Conservation (phyloP, 2,329 filamentous ascomycete genomes). For the Septoria petroselini region DNA sequence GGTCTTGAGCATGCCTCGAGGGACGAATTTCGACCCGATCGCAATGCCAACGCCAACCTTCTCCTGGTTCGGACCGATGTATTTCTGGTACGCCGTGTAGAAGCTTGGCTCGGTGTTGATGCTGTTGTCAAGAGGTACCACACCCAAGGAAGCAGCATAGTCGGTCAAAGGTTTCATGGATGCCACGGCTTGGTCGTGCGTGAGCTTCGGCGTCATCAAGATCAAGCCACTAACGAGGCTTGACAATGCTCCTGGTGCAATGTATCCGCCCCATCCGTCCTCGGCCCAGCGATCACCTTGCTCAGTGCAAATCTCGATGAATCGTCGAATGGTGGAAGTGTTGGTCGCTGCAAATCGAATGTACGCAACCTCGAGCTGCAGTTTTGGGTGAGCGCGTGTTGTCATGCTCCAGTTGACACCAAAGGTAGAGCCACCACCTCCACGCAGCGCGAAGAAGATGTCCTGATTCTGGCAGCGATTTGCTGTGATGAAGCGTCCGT, state of each 20-base stretch:
- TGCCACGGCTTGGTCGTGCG: conserved; percentile 9
- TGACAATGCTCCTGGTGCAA: conserved; percentile 3
- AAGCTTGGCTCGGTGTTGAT: conserved; percentile 2
- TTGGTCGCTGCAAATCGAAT: conserved; percentile 17
- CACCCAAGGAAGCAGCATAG: conserved; percentile 9
- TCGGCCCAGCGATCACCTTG: conserved; percentile 10
- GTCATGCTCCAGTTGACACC: conserved; percentile 27
- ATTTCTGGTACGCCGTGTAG: conserved; percentile 14
- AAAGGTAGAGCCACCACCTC: conserved; percentile 45
- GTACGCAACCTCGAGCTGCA: conserved; percentile 8
- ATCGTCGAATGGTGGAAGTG: conserved; percentile 13
- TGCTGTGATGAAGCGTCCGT: conserved; percentile 28
- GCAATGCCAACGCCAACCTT: conserved; percentile 23
- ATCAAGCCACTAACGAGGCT: conserved; percentile 7
- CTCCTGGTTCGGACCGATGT: conserved; percentile 24
- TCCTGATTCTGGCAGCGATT: conserved; percentile 45
- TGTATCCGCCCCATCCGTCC: conserved; percentile 19
- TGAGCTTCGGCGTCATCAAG: conserved; percentile 14
- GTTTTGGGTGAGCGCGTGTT: conserved; percentile 20
- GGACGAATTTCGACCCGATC: conserved; percentile 21
- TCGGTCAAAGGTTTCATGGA: conserved; percentile 8
- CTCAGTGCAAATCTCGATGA: conserved; percentile 16
- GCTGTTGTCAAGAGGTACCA: conserved; percentile 1
- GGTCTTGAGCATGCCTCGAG: conserved; percentile 14
- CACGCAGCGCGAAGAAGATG: conserved; percentile 54